Conservation (phyloP, 257 asterid genomes). For the Jasminum sambac region DNA sequence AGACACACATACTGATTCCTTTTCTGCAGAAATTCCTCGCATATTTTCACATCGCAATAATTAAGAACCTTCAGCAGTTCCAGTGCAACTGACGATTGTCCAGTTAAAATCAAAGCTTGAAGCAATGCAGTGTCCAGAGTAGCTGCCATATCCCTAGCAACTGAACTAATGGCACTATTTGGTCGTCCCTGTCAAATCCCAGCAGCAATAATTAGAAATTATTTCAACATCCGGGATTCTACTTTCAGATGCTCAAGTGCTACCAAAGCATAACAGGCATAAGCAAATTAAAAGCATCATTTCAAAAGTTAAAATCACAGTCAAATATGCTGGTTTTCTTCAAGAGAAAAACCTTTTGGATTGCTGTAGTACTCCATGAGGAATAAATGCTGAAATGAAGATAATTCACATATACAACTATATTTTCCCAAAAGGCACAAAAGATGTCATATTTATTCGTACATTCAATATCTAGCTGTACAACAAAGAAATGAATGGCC, state of each 20-base stretch:
- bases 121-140: constrained; percentile 87
- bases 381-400: constrained; percentile 15
- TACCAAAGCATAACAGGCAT: constrained; percentile 9
- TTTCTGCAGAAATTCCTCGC: constrained; percentile 83
- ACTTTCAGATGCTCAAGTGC: constrained; percentile 23
- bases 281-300: constrained; percentile 4
- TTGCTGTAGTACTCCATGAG: background rate
- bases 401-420: constrained; percentile 11
- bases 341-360: constrained; percentile 4
- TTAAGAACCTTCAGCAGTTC: constrained; percentile 79
- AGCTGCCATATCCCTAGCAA: constrained; percentile 95
- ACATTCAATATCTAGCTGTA: background rate
- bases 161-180: constrained; percentile 64
- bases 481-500: constrained; percentile 3
- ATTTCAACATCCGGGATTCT: constrained; percentile 15
- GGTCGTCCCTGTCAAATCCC: constrained; percentile 58
- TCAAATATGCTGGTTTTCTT: background rate
- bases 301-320: background rate
- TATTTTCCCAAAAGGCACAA: background rate
- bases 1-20: constrained; percentile 65
- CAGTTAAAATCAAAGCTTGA: constrained; percentile 85
- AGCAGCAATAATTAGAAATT: constrained; percentile 23
- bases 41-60: constrained; percentile 77
- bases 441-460: background rate
- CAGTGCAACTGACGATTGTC: constrained; percentile 82